Base-by-base conservation (phyloP, 2,329 filamentous ascomycete genomes). In the Bertia moriformis region DNA sequence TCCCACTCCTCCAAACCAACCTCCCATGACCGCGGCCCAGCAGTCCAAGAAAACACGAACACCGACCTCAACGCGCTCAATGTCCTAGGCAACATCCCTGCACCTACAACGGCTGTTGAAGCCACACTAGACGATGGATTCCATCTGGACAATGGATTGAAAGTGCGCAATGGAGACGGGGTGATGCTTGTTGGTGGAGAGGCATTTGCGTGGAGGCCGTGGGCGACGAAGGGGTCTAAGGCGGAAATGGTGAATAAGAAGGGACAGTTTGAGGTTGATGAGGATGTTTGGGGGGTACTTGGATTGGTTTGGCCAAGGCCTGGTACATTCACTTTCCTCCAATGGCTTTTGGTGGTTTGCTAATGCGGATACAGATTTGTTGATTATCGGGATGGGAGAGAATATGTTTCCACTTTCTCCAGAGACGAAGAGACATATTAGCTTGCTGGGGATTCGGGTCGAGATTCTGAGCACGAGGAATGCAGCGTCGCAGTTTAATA, bases 401-500 rank as follows among this genome's bases (percentile, higher is more conserved):
- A 68, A 71, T 15, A 84, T 91, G 38, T 63, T 78, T 38, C 87
- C 87, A 1, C 60, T 96, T 4, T 84, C 82, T 41, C 83, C 83
- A 1, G 69, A 76, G 48, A 84, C 85, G 33, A 77, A 81, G 48
- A 68, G 67, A 42, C 68, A 77, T 48, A 75, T 98, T 41, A 81
- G 79, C 44, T 70, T 73, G 19, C 59, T 96, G 32, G 91, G 91
- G 0, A 83, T 96, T 48, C 69, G 85, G 41, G 68, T 96, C 4
- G 91, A 98, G 52, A 70, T 95, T 3, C 71, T 89, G 52, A 91
- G 96, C 60, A 96, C 91, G 20, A 69, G 86, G 45, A 96, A 96
- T 59, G 91, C 91, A 5, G 85, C 89, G 1, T 82, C 88, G 22
- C 87, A 95, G 56, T 98, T 91, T 58, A 98, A 98, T 54, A 56